Percentiles rank a stretch among this genome's conserved stretches.
Conservation (phyloP, 805 yeast genomes). For the Yarrowia bubula region DNA sequence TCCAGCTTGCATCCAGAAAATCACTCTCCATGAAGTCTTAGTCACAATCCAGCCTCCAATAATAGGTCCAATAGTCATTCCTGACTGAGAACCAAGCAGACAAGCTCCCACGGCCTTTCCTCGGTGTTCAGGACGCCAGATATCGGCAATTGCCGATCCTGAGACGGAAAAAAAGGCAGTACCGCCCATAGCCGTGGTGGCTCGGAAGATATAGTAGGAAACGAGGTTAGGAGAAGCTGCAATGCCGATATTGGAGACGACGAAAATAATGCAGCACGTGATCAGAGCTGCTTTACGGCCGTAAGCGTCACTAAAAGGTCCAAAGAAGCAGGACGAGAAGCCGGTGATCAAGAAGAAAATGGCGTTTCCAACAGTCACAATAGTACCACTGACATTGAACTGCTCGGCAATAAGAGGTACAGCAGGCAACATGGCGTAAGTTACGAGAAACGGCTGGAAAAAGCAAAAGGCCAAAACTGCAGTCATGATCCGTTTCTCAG, state of each 20-base stretch:
- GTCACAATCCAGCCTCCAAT: slow-evolving; percentile 54
- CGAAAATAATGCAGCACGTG: slow-evolving; percentile 42
- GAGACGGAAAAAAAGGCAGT: slow-evolving; percentile 56
- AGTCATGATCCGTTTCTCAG: slow-evolving; percentile 19
- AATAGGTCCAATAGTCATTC: slow-evolving; percentile 54
- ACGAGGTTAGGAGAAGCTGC: slow-evolving; percentile 53
- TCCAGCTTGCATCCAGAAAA: slow-evolving; percentile 51
- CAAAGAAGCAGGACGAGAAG: slow-evolving; percentile 49
- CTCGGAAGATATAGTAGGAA: slow-evolving; percentile 54
- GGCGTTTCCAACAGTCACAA: slow-evolving; percentile 52
- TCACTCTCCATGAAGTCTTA: slow-evolving; percentile 52
- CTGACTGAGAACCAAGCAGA: slow-evolving; percentile 52
- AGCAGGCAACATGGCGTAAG: slow-evolving; percentile 47
- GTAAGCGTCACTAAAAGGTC: slow-evolving; percentile 53
- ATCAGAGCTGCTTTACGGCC: slow-evolving; percentile 50
- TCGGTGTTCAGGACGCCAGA: slow-evolving; percentile 50
- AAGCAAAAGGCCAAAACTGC: slow-evolving; percentile 25
- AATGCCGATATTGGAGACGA: slow-evolving; percentile 39
- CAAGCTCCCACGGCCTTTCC: slow-evolving; percentile 53
- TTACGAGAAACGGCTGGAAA: slow-evolving; percentile 42
- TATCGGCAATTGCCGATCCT: slow-evolving; percentile 52
- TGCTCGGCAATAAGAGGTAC: slow-evolving; percentile 49
- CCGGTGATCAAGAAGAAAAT: slow-evolving; percentile 53
- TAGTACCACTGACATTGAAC: slow-evolving; percentile 48
- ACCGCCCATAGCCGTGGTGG: slow-evolving; percentile 52